Evolutionary conservation across 441 rosid species (phyloP), one percentile per base, ranked within the genome.

Genomic region (Populus hybrid): DNA sequence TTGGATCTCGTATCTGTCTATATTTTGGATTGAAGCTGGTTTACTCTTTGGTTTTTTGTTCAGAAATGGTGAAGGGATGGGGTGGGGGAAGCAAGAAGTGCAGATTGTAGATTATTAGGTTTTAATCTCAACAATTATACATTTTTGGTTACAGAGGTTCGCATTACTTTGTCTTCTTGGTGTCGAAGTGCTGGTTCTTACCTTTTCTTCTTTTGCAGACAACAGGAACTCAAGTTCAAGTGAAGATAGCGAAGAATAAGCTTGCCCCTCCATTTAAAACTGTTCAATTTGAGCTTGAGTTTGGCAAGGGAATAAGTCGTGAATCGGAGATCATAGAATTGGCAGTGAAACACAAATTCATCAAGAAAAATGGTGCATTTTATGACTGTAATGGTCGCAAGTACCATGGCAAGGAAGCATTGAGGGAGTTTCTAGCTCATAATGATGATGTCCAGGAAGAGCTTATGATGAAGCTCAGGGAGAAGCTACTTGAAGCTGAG

Each of bases 251-350:
- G 76, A 96, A 96, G 90, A 96, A 96, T 85, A 96, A 96, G 86
- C 95, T 91, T 19, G 94, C 99, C n/a, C 97, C 99, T 30, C 99
- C 99, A 2, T 96, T 96, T 71, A 89, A 86, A 85, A 90, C 90
- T 6, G 97, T 87, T 6, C 88, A 85, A 75, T 96, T 94, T 80
- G 99, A 92, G 82, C 95, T 96, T 6, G 95, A 91, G 81, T 96
- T 94, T 77, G 99, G 99, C 63, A 96, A 89, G 86, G 99, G 99
- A 78, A 96, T 96, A 81, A 87, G 89, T 77, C 88, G 88, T 70
- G 87, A 77, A 71, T 82, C 91, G 0, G 98, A 96, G 89, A 82
- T 96, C 75, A 87, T 96, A 71, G 93, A 92, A 0, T 81, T 92
- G 74, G 94, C 90, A n/a, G 30, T 91, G 65, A 94, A 91, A 79